Evolutionary conservation across 495 filamentous ascomycete species (phyloP), one percentile per base, ranked within the genome.

Genomic region (Chaetomium fimeti): DNA sequence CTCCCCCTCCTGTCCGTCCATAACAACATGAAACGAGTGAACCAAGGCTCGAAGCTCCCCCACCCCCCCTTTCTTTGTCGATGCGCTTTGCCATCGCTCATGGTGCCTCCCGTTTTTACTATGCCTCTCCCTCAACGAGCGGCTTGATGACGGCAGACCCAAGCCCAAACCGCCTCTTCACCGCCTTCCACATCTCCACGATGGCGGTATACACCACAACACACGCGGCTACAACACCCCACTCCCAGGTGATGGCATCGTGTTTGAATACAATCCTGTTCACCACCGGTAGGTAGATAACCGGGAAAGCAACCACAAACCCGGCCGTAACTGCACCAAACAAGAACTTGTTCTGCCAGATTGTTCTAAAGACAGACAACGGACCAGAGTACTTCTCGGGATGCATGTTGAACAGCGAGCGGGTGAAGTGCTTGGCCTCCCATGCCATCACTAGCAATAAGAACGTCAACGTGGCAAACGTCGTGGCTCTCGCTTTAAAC

Each of bases 201-300:
- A 86, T 82, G 0, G 74, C 67, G 20, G 89, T 75, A 66, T 87
- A 91, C 6, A 88, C 74, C 55, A 85, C 72, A 25, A 82, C 81
- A 43, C 84, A 83, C 2, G 79, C 86, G 57, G 83, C 69, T 0
- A 84, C 85, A 5, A 87, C 64, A 9, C 79, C 84, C 89, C 89
- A 91, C 69, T 91, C 89, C 89, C 89, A 91, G 36, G 72, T 81
- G 47, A 92, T 90, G 9, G 82, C 81, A 12, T 76, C 80, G 64
- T 92, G 89, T 71, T 89, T 91, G 78, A 92, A 91, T 2, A 92
- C 88, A 2, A 76, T 69, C 4, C 75, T 76, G 70, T 91, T 91
- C 32, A 92, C 74, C 7, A 81, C 83, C 0, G 89, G 89, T 22
- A 92, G 83, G 68, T 91, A 91, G 1, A 91, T 82, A 3, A 87